phyloP scores from a whole-genome alignment of 805 yeast genomes.

The Ogataea ramenticola region DNA sequence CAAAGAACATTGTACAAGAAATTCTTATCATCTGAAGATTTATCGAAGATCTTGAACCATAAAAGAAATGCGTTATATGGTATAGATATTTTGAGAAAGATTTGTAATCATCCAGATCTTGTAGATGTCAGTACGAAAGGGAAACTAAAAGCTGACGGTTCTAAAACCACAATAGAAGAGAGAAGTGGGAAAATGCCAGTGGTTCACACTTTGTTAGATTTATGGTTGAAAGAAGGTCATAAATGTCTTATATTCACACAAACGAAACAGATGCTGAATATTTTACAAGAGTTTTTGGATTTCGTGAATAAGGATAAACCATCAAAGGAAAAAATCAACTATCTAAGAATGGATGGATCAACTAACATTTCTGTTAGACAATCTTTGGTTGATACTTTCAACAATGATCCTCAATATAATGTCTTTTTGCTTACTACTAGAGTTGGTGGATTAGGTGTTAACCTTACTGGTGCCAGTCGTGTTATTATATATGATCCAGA shows the following conservation, averaged over 20 bases:
- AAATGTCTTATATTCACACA: constrained; percentile 85
- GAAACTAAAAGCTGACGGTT: constrained; percentile 16
- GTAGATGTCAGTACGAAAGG: constrained; percentile 36
- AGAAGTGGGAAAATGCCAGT: constrained; percentile 91
- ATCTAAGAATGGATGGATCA: constrained; percentile 89
- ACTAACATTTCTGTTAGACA: constrained; percentile 79
- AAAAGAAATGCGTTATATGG: constrained; percentile 80
- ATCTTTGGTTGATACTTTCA: constrained; percentile 71
- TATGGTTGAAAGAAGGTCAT: constrained; percentile 75
- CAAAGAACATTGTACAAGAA: constrained; percentile 71
- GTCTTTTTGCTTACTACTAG: constrained; percentile 85
- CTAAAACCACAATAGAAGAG: constrained; percentile 21
- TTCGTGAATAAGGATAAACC: constrained; percentile 24
- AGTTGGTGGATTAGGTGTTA: constrained; percentile 95
- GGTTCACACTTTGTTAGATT: constrained; percentile 58
- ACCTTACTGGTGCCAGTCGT: constrained; percentile 89
- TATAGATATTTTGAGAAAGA: constrained; percentile 81
- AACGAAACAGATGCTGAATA: constrained; percentile 89
- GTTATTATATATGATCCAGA: constrained; percentile 95
- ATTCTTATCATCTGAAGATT: constrained; percentile 71
- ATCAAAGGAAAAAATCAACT: constrained; percentile 29
- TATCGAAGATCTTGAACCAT: constrained; percentile 65
- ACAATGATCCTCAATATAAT: constrained; percentile 45
- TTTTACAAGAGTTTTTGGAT: constrained; percentile 61
- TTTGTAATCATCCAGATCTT: constrained; percentile 94